Percentiles rank a stretch among this genome's conserved stretches.
Evolutionary conservation across 257 asterid genomes (phyloP).

Genomic region (Voacanga thouarsii): DNA sequence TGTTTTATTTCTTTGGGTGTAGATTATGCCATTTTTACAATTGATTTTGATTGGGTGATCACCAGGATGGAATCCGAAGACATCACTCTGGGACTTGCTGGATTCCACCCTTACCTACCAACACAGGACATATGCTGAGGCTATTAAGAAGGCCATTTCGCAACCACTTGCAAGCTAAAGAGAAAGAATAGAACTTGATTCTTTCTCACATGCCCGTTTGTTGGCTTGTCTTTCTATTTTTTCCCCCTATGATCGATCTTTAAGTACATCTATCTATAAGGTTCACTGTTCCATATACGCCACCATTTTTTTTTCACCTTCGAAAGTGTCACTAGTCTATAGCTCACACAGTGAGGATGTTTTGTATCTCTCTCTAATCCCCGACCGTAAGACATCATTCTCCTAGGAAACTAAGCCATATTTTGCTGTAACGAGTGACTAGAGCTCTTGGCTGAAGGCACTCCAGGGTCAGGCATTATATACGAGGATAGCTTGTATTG

Average conservation of each 20-base stretch:
- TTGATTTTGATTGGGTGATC: slow-evolving; percentile 4
- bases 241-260: slow-evolving; percentile 9
- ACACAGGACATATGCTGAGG: slow-evolving; percentile 72
- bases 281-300: slow-evolving; percentile 13
- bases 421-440: slow-evolving; percentile 17
- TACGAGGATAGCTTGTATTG: slow-evolving; percentile 18
- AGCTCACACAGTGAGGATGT: slow-evolving; percentile 21
- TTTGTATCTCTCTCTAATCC: slow-evolving; percentile 15
- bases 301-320: background rate
- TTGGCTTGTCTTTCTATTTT: slow-evolving; percentile 18
- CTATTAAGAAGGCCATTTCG: slow-evolving; percentile 64
- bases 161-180: slow-evolving; percentile 48
- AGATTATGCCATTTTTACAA: background rate
- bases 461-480: slow-evolving; percentile 14
- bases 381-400: slow-evolving; percentile 9
- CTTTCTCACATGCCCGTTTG: slow-evolving; percentile 7
- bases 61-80: slow-evolving; percentile 68
- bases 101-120: slow-evolving; percentile 77
- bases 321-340: slow-evolving; percentile 11
- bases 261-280: slow-evolving; percentile 17
- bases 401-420: slow-evolving; percentile 20
- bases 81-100: slow-evolving; percentile 66
- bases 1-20: background rate
- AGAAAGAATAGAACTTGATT: slow-evolving; percentile 5
- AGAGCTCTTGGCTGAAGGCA: background rate